Evolutionary conservation across 2,329 filamentous ascomycete species (phyloP).

Genomic region (Cladosporium velox): DNA sequence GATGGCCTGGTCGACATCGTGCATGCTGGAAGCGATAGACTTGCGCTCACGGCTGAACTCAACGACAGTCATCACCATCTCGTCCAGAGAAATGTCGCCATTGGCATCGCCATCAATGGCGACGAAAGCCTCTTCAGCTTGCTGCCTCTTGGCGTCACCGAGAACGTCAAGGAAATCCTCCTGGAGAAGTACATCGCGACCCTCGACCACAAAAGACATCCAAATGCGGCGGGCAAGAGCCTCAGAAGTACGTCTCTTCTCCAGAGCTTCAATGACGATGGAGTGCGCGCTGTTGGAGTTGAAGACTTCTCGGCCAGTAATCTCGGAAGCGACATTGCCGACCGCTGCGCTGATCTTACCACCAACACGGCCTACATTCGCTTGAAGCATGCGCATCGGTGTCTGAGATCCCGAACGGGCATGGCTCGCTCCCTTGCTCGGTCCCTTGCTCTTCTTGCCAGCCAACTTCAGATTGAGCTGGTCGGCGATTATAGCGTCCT

Average conservation of each 20-base stretch:
- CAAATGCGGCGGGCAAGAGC: constrained; percentile 92
- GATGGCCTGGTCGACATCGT: constrained; percentile 94
- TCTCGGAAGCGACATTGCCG: constrained; percentile 89
- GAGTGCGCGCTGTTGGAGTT: constrained; percentile 89
- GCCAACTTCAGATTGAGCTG: constrained; percentile 61
- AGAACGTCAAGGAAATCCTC: constrained; percentile 90
- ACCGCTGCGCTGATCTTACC: constrained; percentile 93
- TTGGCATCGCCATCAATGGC: constrained; percentile 85
- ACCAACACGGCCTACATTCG: constrained; percentile 69
- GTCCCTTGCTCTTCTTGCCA: constrained; percentile 51
- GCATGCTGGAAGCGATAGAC: constrained; percentile 88
- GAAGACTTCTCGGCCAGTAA: constrained; percentile 93
- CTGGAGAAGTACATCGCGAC: constrained; percentile 72
- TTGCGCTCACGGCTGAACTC: constrained; percentile 85
- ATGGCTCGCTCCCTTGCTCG: constrained; percentile 36
- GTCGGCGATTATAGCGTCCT: constrained; percentile 90
- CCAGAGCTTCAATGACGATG: constrained; percentile 83
- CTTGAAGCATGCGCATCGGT: constrained; percentile 74
- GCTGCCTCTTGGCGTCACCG: constrained; percentile 68
- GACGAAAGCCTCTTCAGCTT: constrained; percentile 83
- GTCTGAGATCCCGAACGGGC: constrained; percentile 64
- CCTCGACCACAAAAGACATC: constrained; percentile 97
- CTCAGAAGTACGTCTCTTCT: constrained; percentile 80
- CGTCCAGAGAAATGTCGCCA: constrained; percentile 90
- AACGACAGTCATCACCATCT: constrained; percentile 86